Evolutionary conservation across 495 filamentous ascomycete species (phyloP), one percentile per base, ranked within the genome.

Genomic region (Penicillium manginii): DNA sequence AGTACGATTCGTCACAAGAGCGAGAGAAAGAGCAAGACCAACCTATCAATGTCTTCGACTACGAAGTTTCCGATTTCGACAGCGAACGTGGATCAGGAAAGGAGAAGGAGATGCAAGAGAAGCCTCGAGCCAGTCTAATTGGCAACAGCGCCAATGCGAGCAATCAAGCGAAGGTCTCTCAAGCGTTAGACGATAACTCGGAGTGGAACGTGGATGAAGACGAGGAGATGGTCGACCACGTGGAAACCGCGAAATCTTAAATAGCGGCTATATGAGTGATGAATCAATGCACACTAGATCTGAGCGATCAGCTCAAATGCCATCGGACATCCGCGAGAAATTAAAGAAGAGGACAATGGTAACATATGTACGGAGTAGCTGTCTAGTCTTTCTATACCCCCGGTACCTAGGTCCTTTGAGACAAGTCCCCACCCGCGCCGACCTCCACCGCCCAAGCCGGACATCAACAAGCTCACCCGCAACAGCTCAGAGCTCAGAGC

Each of bases 91-190:
- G 45, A 1, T 55, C 56, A 9, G 60, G 52, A 5, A 70, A 79
- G 56, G 78, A 80, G 26, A 67, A 55, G 46, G 78, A 80, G 62
- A 78, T 79, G 75, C 55, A 74, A 54, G 73, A 77, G 59, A 67
- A 55, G 46, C 52, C 37, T 29, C 69, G 71, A 12, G 55, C 61
- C 4, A 63, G 60, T 31, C 59, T 75, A 31, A 43, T 72, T 15
- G 59, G 65, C 29, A 59, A 58, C 19, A 57, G 57, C 47, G 55
- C 14, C 5, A 31, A 31, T 19, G 33, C 60, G 2, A 43, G 49
- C 17, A 45, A 39, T 1, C 40, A 47, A 1, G 50, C 45, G 2
- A 17, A 19, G 6, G 45, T 50, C 21, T 53, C 57, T 14, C 49
- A 31, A 6, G 31, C 47, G 12, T 32, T 55, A 17, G 54, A 66